These are phyloP conservation scores for Psilocybe cyanescens DNA, from an alignment of 768 basidiomycete species.

Conservation along the genomic window DNA sequence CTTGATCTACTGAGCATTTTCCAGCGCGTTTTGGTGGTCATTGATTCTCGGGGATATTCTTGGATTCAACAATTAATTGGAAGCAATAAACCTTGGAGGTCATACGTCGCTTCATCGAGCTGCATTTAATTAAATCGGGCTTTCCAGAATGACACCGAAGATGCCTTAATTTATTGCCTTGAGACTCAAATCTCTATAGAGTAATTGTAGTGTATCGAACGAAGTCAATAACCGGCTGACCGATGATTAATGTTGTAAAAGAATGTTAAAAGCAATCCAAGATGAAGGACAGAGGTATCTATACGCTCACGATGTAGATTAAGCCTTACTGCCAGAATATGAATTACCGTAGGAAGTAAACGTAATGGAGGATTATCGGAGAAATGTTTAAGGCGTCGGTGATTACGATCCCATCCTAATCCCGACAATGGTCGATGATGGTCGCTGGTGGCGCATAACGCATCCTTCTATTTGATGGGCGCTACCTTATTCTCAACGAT, in stretches of 20 bases:
- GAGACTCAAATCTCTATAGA: too few species aligned
- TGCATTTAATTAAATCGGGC: neutral
- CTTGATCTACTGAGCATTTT: neutral
- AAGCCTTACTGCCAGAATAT: neutral
- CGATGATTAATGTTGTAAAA: too few species aligned
- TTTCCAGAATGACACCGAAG: too few species aligned
- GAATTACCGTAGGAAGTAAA: too few species aligned
- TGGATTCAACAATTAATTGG: neutral
- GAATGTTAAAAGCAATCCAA: too few species aligned
- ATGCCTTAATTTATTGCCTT: too few species aligned
- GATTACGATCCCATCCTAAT: neutral
- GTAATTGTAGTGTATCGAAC: too few species aligned
- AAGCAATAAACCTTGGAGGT: neutral
- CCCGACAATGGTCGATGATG: neutral
- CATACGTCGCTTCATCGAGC: neutral
- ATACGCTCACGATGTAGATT: too few species aligned
- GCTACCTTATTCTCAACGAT: neutral
- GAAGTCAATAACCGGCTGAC: too few species aligned
- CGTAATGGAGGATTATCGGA: neutral
- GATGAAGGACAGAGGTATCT: too few species aligned
- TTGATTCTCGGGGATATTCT: conserved; percentile 7
- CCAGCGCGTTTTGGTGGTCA: neutral
- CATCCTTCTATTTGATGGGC: neutral
- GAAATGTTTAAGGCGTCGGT: neutral
- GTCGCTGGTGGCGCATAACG: neutral